Percentiles rank a stretch among this genome's conserved stretches.
These are phyloP conservation scores for Nothophytophthora sp. DNA, from an alignment of 352 stramenopile genomes.

Conservation along the genomic window DNA sequence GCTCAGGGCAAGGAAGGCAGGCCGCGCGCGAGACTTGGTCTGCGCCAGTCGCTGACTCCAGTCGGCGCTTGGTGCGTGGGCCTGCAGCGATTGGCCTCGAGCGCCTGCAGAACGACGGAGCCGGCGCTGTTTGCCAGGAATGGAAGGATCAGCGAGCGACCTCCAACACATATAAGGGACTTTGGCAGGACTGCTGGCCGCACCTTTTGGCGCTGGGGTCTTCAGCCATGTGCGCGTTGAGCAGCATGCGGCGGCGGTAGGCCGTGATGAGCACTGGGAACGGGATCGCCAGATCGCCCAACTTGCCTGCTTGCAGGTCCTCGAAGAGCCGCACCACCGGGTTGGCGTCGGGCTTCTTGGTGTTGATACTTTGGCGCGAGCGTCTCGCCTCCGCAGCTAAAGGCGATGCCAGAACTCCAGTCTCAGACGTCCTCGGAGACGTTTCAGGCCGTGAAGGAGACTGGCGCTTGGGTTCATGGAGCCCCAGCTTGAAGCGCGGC, in stretches of 20 bases:
- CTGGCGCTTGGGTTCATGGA: slow-evolving; percentile 54
- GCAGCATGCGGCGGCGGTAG: slow-evolving; percentile 73
- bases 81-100: no score
- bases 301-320: slow-evolving; percentile 74
- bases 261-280: slow-evolving; percentile 83
- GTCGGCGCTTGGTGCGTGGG: no score
- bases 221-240: slow-evolving; percentile 85
- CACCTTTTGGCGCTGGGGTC: slow-evolving; percentile 49
- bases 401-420: no score
- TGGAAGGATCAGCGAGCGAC: no score
- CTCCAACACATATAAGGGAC: no score
- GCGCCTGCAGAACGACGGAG: slow-evolving; percentile 53
- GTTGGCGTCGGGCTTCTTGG: no score
- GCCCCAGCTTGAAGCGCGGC: slow-evolving; percentile 13
- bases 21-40: slow-evolving; percentile 21
- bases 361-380: background rate
- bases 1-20: slow-evolving; percentile 16
- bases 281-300: slow-evolving; percentile 71
- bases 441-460: slow-evolving; percentile 3
- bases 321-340: slow-evolving; percentile 78
- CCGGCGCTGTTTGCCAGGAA: slow-evolving; percentile 18
- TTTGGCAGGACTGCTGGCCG: no score
- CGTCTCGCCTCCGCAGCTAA: slow-evolving; percentile 1
- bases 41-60: slow-evolving; percentile 21
- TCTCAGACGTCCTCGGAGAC: slow-evolving; percentile 5